Conservation (phyloP, 495 filamentous ascomycete species). For the Penicillium crystallinum region DNA sequence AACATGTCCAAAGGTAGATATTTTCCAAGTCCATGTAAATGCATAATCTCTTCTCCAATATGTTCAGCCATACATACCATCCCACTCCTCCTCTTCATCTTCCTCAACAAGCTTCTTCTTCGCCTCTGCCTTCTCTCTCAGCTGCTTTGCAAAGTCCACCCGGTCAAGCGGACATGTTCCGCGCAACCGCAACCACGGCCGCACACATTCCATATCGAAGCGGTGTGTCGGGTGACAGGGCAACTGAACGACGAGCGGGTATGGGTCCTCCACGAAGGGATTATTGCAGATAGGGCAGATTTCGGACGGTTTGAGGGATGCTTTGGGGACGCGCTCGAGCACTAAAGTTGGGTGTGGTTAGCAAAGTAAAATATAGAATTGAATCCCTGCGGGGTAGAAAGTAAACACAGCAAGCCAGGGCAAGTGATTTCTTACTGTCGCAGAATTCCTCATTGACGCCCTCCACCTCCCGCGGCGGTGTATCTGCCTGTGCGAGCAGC, state of each 20-base stretch:
- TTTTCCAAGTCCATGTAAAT: background rate
- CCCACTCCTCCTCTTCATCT: constrained; percentile 63
- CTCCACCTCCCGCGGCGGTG: constrained; percentile 61
- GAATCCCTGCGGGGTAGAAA: background rate
- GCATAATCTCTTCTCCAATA: constrained; percentile 3
- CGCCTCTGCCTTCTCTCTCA: constrained; percentile 54
- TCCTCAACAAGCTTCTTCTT: constrained; percentile 51
- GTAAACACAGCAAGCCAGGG: background rate
- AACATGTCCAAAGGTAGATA: background rate
- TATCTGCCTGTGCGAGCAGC: constrained; percentile 58
- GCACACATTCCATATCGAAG: constrained; percentile 94
- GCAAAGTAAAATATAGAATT: background rate
- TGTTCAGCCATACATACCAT: constrained; percentile 67
- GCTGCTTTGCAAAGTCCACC: constrained; percentile 70
- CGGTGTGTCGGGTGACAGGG: constrained; percentile 76
- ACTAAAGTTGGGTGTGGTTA: constrained; percentile 24
- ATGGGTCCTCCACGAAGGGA: constrained; percentile 67
- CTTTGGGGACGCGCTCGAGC: constrained; percentile 74
- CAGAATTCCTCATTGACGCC: constrained; percentile 79
- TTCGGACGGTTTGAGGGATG: constrained; percentile 59
- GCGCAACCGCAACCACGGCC: constrained; percentile 83
- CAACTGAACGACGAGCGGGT: constrained; percentile 80
- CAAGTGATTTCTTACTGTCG: constrained; percentile 43
- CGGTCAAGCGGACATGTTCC: constrained; percentile 87
- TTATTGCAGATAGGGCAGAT: constrained; percentile 84